These are phyloP conservation scores for Geranium rotundifolium DNA, from an alignment of 345 rosid species.

Conservation along the genomic window DNA sequence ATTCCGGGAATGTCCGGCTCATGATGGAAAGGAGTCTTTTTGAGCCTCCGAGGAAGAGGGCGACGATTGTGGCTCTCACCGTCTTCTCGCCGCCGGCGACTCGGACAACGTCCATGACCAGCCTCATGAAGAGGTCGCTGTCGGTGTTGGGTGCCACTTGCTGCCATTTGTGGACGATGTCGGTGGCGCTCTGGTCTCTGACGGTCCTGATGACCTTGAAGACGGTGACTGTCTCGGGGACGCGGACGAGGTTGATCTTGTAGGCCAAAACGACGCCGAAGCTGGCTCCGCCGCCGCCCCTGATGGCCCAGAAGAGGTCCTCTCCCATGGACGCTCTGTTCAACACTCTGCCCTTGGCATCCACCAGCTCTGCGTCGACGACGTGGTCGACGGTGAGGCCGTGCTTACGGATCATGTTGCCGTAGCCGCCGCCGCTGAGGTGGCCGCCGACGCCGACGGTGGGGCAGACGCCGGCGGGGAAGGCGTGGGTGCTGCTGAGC, in stretches of 20 bases:
- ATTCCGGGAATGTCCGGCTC: neutral
- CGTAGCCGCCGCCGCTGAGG: slow-evolving; percentile 6
- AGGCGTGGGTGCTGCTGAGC: neutral
- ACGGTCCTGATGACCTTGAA: slow-evolving; percentile 17
- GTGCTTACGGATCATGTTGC: neutral
- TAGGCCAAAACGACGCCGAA: slow-evolving; percentile 1
- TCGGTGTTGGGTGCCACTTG: slow-evolving; percentile 19
- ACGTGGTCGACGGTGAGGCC: slow-evolving; percentile 4
- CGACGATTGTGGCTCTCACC: neutral
- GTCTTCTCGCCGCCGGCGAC: neutral
- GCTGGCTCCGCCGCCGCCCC: slow-evolving; percentile 6
- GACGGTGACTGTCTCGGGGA: slow-evolving; percentile 10
- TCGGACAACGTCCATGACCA: neutral
- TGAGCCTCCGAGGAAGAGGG: slow-evolving; percentile 1
- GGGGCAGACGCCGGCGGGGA: slow-evolving; percentile 8
- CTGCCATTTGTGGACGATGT: slow-evolving; percentile 26
- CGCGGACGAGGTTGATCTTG: slow-evolving; percentile 5
- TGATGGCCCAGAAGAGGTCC: slow-evolving; percentile 4
- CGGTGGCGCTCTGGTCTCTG: slow-evolving; percentile 19
- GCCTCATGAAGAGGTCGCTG: slow-evolving; percentile 26
- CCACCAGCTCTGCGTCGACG: neutral
- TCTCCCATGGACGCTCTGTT: neutral
- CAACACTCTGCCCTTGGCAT: neutral
- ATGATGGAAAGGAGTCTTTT: neutral
- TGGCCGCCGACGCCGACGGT: slow-evolving; percentile 3